A percentile compares a stretch with the other conserved stretches of the same genome.
phyloP scores from a whole-genome alignment of 345 rosid species.

The Draba incana region DNA sequence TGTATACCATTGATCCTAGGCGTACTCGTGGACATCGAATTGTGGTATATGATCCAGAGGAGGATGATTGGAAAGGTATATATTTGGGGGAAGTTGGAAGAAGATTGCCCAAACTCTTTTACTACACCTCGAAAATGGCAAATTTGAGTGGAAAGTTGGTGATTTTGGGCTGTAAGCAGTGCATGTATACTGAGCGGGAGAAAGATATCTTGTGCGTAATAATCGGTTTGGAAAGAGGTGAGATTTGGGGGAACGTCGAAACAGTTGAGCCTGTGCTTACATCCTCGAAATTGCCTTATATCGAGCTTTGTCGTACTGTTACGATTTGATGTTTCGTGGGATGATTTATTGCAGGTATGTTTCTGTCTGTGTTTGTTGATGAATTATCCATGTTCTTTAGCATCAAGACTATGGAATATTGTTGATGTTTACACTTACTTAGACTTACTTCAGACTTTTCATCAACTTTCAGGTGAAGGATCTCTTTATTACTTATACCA shows the following conservation, averaged over 20 bases:
- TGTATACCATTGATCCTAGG: neutral
- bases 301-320: slow-evolving; percentile 8
- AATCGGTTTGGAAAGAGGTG: neutral
- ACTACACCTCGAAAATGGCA: neutral
- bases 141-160: slow-evolving; percentile 2
- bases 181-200: neutral
- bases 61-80: neutral
- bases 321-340: neutral
- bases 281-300: neutral
- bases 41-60: neutral
- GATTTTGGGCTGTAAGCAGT: neutral
- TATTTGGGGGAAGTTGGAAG: neutral
- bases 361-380: neutral
- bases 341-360: too few relatives aligned
- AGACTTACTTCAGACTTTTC: neutral
- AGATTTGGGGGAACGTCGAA: neutral
- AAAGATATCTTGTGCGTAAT: slow-evolving; percentile 1
- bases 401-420: neutral
- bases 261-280: neutral
- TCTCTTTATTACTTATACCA: too few relatives aligned
- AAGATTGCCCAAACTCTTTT: neutral
- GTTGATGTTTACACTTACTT: too few relatives aligned
- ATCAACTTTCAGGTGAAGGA: neutral
- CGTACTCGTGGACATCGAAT: neutral
- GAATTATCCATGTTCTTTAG: neutral